These are phyloP conservation scores for Ricinus communis DNA, from an alignment of 345 rosid genomes.

Conservation along the genomic window DNA sequence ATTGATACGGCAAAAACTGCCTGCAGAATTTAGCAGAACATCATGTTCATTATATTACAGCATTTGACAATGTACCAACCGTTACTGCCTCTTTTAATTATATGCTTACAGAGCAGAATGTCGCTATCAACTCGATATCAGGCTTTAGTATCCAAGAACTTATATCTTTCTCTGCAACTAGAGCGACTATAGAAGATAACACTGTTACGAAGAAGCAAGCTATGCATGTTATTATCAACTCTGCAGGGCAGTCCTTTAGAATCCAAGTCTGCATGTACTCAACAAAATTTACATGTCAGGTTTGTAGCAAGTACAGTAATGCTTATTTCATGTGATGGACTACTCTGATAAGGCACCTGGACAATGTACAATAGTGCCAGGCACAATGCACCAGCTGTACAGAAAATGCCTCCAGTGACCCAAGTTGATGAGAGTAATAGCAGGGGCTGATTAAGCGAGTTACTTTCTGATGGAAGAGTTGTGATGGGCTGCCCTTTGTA, in stretches of 20 bases:
- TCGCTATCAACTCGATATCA: constrained; percentile 16
- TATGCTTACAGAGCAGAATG: constrained; percentile 18
- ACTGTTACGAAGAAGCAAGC: constrained; percentile 23
- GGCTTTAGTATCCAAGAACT: constrained; percentile 21
- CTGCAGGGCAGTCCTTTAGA: constrained; percentile 15
- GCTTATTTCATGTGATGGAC: background rate
- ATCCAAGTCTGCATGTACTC: constrained; percentile 19
- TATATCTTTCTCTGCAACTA: constrained; percentile 24
- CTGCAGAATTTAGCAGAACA: constrained; percentile 11
- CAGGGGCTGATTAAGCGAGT: background rate
- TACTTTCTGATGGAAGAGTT: background rate
- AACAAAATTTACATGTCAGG: background rate
- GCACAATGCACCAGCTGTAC: constrained; percentile 9
- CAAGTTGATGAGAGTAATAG: constrained; percentile 13
- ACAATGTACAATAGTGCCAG: constrained; percentile 1
- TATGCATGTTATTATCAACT: constrained; percentile 5
- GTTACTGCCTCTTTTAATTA: no score
- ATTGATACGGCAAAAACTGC: constrained; percentile 27
- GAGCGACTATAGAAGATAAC: constrained; percentile 24
- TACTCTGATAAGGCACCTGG: constrained; percentile 20
- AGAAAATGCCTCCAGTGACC: constrained; percentile 34
- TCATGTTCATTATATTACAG: no score
- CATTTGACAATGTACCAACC: no score
- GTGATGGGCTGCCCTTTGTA: constrained; percentile 25
- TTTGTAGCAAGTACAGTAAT: background rate